These are phyloP conservation scores for Pseudonectria foliicola DNA, from an alignment of 2,329 filamentous ascomycete species.

Conservation along the genomic window DNA sequence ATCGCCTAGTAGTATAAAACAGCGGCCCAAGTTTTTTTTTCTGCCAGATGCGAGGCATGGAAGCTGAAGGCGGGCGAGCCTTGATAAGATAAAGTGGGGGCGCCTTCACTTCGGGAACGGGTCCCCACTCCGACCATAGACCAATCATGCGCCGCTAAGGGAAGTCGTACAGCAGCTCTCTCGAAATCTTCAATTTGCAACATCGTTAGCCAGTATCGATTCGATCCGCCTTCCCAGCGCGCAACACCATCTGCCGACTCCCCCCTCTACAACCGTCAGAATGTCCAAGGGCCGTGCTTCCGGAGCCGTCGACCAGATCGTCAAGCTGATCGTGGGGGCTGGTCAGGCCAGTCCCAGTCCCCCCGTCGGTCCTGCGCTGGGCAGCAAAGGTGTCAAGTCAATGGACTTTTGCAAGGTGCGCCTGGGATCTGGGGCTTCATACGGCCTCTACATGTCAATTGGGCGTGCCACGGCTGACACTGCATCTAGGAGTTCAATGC, in stretches of 20 bases:
- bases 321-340: slow-evolving; percentile 96
- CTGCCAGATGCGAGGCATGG: slow-evolving; percentile 5
- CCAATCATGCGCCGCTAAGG: slow-evolving; percentile 17
- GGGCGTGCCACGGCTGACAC: slow-evolving; percentile 9
- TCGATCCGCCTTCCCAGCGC: slow-evolving; percentile 3
- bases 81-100: slow-evolving; percentile 14
- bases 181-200: slow-evolving; percentile 21
- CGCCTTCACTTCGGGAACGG: slow-evolving; percentile 10
- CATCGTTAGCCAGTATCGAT: slow-evolving; percentile 6
- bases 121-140: slow-evolving; percentile 2
- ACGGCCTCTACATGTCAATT: not conserved
- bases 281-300: slow-evolving; percentile 48
- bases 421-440: not conserved
- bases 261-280: slow-evolving; percentile 14
- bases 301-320: slow-evolving; percentile 59
- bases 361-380: slow-evolving; percentile 90
- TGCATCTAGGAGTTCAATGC: slow-evolving; percentile 84
- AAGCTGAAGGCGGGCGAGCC: slow-evolving; percentile 1
- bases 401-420: slow-evolving; percentile 98
- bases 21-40: slow-evolving; percentile 20
- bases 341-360: slow-evolving; percentile 92
- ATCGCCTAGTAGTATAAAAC: slow-evolving; percentile 3
- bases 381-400: slow-evolving; percentile 95
- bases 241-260: slow-evolving; percentile 6
- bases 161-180: slow-evolving; percentile 1